Evolutionary conservation across 116 monocot species (phyloP), one percentile per base, ranked within the genome.

Genomic region (Iris pallida): DNA sequence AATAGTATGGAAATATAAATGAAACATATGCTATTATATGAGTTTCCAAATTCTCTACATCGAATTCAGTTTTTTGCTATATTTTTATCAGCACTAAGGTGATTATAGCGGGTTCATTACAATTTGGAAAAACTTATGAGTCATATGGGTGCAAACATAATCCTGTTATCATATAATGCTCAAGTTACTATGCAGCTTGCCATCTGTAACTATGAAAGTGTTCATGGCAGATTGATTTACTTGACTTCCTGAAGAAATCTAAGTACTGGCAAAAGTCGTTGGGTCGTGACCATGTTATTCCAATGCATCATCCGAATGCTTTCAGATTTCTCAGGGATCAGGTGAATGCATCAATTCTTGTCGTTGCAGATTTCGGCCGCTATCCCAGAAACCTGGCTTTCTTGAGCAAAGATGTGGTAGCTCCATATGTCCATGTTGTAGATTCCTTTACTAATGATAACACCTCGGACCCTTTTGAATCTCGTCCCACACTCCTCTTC

Each of bases 281-380:
- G 3, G 93, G 93, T 3, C 86, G 93, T 47, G 93, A 90, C 55
- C 93, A 89, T 71, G 85, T 93, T 42, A 85, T 93, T 67, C 93
- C 93, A 53, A 87, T 93, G 84, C 86, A 84, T 58, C 93, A 93
- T 63, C 93, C 93, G 51, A 93, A 93, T 76, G 93, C 89, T 66
- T 93, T 93, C 72, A 86, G 90, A 68, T 89, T 89, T 69, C 71
- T 84, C 16, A 77, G 87, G 42, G 76, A 82, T 69, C 68, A 77
- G 44, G 73, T 93, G 58, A 93, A 90, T 60, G 78, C 87, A 55
- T 93, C 93, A 6, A 89, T 93, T 45, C 84, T 93, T 48, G 68
- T 93, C 53, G 84, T 89, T 63, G 81, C 80, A 73, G 93, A 93
- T 69, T 93, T 93, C 70, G 93, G 80, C 12, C 80, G 93, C 9